Base-by-base conservation (phyloP, 129 eudicot genomes). In the Flaveria sonorensis region DNA sequence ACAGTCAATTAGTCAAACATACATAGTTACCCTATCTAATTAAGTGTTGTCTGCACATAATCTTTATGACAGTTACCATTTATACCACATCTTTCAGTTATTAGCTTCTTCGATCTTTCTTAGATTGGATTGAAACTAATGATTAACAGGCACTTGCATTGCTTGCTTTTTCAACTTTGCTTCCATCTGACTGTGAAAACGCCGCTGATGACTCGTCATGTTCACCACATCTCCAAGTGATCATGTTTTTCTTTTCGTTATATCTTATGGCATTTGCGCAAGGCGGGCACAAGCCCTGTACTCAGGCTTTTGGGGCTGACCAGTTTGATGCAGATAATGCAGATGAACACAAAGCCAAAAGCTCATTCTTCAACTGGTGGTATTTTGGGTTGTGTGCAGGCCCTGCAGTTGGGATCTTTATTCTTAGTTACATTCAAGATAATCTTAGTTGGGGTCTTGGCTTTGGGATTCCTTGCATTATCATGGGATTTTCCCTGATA, bases 291-390 rank as follows among this genome's bases (percentile, higher is more conserved):
- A 89, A 86, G 61, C 96, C 98, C 2, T 86, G 93, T 48, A 83
- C 83, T 43, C 80, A 83, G 55, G 88, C 96, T 2, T 92, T 89
- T 51, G 98, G 93, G 20, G 98, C 96, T 4, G 98, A 92, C 74
- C 93, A 92, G 67, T 92, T 89, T 80, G 98, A 92, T 61, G 82
- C 55, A 5, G 74, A 79, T 26, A 76, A 88, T 73, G 78, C 85
- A 3, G 45, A 84, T 16, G 93, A 92, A 72, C 6, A 84, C 72
- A 74, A 61, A 81, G 85, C 88, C 81, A 84, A 87, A 76, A 83
- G 90, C 65, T 88, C 96, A 6, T 92, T 89, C 76, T 92, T 92
- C 79, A 92, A 90, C 68, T 89, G 96, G 96, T 89, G 91, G 87
- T 86, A 84, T 62, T 83, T 86, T 71, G 86, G 92, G 32, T 7